These are phyloP conservation scores for Torulaspora globosa DNA, from an alignment of 1,139 yeast species.

Conservation along the genomic window DNA sequence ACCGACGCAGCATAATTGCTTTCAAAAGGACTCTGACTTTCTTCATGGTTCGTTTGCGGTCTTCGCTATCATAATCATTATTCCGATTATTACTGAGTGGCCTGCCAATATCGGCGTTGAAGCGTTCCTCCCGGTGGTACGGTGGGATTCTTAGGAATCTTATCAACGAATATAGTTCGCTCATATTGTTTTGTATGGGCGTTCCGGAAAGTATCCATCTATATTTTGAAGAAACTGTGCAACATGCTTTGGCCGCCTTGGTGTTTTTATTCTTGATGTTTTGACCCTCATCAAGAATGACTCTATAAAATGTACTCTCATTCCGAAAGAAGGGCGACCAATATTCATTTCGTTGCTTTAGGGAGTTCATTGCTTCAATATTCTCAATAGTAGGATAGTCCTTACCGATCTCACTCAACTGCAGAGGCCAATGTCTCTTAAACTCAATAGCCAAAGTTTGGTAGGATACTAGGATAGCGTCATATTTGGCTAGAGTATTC, in stretches of 20 bases:
- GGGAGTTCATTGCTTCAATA: slow-evolving; percentile 33
- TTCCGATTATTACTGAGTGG: slow-evolving; percentile 46
- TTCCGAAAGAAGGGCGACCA: slow-evolving; percentile 62
- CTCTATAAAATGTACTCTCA: slow-evolving; percentile 57
- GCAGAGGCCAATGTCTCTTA: slow-evolving; percentile 50
- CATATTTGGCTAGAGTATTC: slow-evolving; percentile 50
- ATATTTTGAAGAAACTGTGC: slow-evolving; percentile 49
- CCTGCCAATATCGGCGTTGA: slow-evolving; percentile 53
- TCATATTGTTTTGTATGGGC: slow-evolving; percentile 84
- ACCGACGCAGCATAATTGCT: slow-evolving; percentile 75
- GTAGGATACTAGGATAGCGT: slow-evolving; percentile 77
- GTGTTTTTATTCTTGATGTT: slow-evolving; percentile 73
- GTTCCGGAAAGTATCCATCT: slow-evolving; percentile 91
- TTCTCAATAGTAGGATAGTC: slow-evolving; percentile 43
- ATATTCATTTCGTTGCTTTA: slow-evolving; percentile 40
- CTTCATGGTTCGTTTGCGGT: slow-evolving; percentile 46
- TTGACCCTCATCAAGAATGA: slow-evolving; percentile 90
- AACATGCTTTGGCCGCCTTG: slow-evolving; percentile 62
- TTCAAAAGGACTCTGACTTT: slow-evolving; percentile 70
- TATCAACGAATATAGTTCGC: slow-evolving; percentile 73
- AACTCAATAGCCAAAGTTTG: slow-evolving; percentile 63
- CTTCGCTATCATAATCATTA: slow-evolving; percentile 38
- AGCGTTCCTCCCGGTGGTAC: slow-evolving; percentile 54
- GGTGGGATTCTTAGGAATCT: slow-evolving; percentile 70
- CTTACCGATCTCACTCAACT: slow-evolving; percentile 17